Base-by-base conservation (phyloP, 495 filamentous ascomycete species). In the Penicillium verhagenii region DNA sequence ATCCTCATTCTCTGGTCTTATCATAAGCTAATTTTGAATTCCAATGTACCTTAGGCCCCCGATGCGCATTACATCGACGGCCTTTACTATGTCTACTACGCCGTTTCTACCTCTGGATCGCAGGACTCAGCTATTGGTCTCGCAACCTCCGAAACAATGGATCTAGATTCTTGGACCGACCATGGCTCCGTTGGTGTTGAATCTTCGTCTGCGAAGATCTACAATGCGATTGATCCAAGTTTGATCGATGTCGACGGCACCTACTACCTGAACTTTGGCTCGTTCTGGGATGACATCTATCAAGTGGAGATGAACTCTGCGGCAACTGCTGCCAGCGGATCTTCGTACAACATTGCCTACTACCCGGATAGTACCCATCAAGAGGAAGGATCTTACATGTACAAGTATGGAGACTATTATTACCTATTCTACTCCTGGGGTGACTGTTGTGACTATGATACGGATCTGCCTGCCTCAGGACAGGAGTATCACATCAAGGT, bases 171-270 rank as follows among this genome's bases (percentile, higher is more conserved):
- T 4, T 92, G 87, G 81, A 79, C 73, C 6, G 76, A 79, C 33
- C 67, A 60, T n/a, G 76, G 76, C 20, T 53, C 75, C 2, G 81
- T 77, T 0, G 86, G 85, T 0, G 65, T 89, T n/a, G 33, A 47
- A 1, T 75, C 72, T 24, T 49, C 62, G 4, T 82, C 81, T 1
- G 62, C 71, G 1, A 59, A 79, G 6, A 57, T 67, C 1, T 90
- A 88, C 72, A 91, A 92, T 61, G 84, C 87, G 16, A 92, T 92
- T 56, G 89, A 92, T 60, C 66, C 73, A 0, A 89, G 87, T 59
- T 63, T 90, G 0, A 66, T 90, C 56, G 72, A 70, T 4, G 66
- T 65, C 7, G 72, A 68, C 11, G 75, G 75, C 5, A 71, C 60
- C 0, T 82, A 81, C 44, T 81, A 80, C 53, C 72, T 91, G 55